Percentiles rank a stretch among this genome's conserved stretches.
phyloP scores from a whole-genome alignment of 2,329 filamentous ascomycete species.

The Lojkania enalia region DNA sequence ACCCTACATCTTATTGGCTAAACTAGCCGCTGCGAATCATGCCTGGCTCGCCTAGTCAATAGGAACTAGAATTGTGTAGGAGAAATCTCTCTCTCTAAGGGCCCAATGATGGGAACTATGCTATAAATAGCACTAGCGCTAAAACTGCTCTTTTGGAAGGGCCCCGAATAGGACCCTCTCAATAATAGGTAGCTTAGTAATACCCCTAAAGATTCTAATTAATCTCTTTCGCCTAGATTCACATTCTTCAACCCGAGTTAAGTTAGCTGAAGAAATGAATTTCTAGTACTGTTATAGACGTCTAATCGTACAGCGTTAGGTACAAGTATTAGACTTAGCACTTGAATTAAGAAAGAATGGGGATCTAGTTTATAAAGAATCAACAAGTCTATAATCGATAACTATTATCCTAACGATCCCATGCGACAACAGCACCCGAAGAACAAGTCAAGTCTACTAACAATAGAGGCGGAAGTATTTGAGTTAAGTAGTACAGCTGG shows the following conservation, averaged over 20 bases:
- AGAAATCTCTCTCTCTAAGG: neutral
- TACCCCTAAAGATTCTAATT: neutral
- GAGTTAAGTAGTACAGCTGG: slow-evolving; percentile 6
- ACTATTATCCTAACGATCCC: slow-evolving; percentile 7
- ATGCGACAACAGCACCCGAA: slow-evolving; percentile 6
- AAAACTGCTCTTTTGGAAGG: no score
- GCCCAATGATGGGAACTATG: no score
- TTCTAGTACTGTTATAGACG: slow-evolving; percentile 7
- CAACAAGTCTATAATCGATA: slow-evolving; percentile 9
- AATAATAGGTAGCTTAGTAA: no score
- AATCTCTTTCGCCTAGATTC: no score
- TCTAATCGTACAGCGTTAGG: neutral
- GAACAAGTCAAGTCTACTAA: slow-evolving; percentile 7
- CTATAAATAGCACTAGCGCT: no score
- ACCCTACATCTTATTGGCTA: neutral
- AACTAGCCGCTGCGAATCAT: neutral
- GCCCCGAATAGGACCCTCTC: no score
- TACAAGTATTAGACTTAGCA: slow-evolving; percentile 6
- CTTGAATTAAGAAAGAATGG: slow-evolving; percentile 10
- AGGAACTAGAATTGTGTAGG: neutral
- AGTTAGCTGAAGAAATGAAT: no score
- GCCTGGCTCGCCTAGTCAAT: neutral
- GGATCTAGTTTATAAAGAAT: slow-evolving; percentile 12
- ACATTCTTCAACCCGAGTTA: no score
- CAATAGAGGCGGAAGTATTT: slow-evolving; percentile 6